Base-by-base conservation (phyloP, 345 rosid genomes). In the Camelina laxa region DNA sequence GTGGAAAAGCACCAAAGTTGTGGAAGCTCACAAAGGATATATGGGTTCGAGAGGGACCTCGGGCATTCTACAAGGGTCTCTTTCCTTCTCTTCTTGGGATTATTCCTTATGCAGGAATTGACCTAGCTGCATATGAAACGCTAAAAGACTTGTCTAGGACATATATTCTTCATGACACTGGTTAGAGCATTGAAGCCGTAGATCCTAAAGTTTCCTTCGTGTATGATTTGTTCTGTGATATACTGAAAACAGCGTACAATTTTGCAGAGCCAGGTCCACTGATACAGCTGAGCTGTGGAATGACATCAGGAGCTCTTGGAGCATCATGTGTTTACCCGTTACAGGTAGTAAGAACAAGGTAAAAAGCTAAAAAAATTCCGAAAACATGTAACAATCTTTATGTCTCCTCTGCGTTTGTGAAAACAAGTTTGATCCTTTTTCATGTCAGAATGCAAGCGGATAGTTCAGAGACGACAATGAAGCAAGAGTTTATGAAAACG, bases 341-440 rank as follows among this genome's bases (percentile, higher is more conserved):
- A 82, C 99, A 92, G 84, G 99, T 96, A 64, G 81, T 96, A 51
- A 85, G 99, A 84, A 96, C 99, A 63, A 91, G 98, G 98, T 96
- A 89, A 64, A 45, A 44, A 5, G 2, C 10, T 35, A 7, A 7
- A 14, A 14, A 21, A 15, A 14, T 15, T 14, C 50, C 36, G 9
- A 62, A 62, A 44, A 9, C 39, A n/a, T 27, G 53, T 44, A 31
- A 31, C 45, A 48, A 15, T 21, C 4, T 38, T 27, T 5, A 22
- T 38, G 20, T 63, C 31, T 63, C 21, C 36, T 33, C 6, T 76
- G 60, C 36, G 66, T 17, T 35, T 73, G 16, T 71, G 1, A 5
- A 30, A 54, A 36, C 39, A 67, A 60, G 78, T 45, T 55, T 55
- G 65, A 36, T 48, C 12, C 59, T 45, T 60, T 27, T 9, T 68